Percentiles rank a stretch among this genome's conserved stretches.
These are phyloP conservation scores for Talaromyces sp. DNA, from an alignment of 2,329 filamentous ascomycete genomes.

Conservation along the genomic window DNA sequence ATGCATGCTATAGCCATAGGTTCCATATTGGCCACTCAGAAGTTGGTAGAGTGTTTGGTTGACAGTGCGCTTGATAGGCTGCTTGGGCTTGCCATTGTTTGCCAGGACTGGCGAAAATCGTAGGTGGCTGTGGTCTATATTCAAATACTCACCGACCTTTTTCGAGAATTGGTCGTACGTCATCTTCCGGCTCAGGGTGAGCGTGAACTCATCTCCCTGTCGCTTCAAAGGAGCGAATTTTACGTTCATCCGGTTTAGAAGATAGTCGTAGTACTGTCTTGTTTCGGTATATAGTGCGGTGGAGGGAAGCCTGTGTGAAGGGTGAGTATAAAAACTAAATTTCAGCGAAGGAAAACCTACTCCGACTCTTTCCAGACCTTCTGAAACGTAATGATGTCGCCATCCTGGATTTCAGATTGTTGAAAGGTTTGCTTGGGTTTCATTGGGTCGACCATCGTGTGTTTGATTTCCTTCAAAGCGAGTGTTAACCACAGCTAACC, in stretches of 20 bases:
- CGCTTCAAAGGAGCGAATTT: conserved; percentile 65
- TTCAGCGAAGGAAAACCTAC: conserved; percentile 13
- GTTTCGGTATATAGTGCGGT: conserved; percentile 60
- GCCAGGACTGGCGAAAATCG: conserved; percentile 85
- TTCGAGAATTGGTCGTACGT: conserved; percentile 81
- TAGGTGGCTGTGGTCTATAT: conserved; percentile 77
- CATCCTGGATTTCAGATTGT: conserved; percentile 91
- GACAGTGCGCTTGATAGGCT: conserved; percentile 68
- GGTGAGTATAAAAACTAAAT: not conserved
- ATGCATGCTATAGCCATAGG: conserved; percentile 64
- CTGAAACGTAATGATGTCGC: conserved; percentile 96
- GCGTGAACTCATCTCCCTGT: conserved; percentile 63
- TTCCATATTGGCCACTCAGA: conserved; percentile 68
- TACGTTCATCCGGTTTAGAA: conserved; percentile 76
- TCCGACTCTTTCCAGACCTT: conserved; percentile 48
- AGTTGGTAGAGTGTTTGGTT: conserved; percentile 72
- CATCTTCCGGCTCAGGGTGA: conserved; percentile 82
- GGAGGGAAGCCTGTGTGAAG: conserved; percentile 24
- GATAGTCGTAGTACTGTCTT: conserved; percentile 86
- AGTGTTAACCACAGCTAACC: conserved; percentile 6
- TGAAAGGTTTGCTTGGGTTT: conserved; percentile 87
- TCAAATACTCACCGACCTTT: conserved; percentile 73
- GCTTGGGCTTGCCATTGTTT: conserved; percentile 71
- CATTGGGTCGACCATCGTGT: conserved; percentile 91
- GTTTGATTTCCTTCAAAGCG: conserved; percentile 74